Conservation (phyloP, 345 rosid species). For the Iberis pinnata region DNA sequence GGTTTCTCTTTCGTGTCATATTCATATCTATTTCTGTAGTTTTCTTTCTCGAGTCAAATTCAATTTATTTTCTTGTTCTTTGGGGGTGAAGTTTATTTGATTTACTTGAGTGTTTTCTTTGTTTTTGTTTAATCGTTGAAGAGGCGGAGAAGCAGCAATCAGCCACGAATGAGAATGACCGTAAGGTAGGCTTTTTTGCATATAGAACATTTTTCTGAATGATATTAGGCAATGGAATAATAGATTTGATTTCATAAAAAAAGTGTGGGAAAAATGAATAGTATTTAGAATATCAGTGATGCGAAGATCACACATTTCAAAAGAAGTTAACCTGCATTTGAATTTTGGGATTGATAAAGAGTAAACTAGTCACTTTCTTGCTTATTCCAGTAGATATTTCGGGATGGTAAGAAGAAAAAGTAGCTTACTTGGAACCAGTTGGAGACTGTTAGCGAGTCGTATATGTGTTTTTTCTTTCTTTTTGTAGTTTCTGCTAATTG, state of each 20-base stretch:
- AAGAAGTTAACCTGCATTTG: not conserved
- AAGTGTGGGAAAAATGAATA: too few species aligned
- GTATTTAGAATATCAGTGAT: not conserved
- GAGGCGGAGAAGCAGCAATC: constrained; percentile 53
- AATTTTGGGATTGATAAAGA: not conserved
- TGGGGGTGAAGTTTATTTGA: constrained; percentile 10
- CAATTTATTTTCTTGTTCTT: not conserved
- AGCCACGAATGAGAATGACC: constrained; percentile 33
- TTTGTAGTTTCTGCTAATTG: not conserved
- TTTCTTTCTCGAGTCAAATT: constrained; percentile 3
- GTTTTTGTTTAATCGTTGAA: constrained; percentile 20
- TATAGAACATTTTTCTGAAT: not conserved
- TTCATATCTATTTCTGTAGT: constrained; percentile 6
- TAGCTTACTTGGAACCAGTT: constrained; percentile 1
- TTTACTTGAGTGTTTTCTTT: not conserved
- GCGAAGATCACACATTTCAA: not conserved
- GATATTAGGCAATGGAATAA: not conserved
- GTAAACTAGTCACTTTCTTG: constrained; percentile 19
- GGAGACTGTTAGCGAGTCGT: not conserved
- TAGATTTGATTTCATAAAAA: not conserved
- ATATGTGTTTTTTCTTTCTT: not conserved
- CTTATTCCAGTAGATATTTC: not conserved
- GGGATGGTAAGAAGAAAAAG: not conserved
- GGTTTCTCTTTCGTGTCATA: constrained; percentile 8
- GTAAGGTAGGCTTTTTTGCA: constrained; percentile 38